Evolutionary conservation across 495 filamentous ascomycete genomes (phyloP).

Genomic region (Aspergillus carlsbadensis): DNA sequence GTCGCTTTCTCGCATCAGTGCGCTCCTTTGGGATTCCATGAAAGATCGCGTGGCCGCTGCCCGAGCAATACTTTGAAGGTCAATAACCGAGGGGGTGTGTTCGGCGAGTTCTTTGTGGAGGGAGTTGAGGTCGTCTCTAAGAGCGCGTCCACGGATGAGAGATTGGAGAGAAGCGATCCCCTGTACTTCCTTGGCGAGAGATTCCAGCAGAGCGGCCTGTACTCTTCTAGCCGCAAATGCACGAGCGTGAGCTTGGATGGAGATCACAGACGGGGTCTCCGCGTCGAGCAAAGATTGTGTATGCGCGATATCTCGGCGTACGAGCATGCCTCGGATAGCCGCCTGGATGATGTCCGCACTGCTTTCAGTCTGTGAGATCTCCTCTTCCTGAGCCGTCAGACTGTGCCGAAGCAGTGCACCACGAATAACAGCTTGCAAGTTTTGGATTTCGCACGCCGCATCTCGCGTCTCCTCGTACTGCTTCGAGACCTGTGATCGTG

Average conservation of each 20-base stretch:
- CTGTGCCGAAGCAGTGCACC: slow-evolving; percentile 45
- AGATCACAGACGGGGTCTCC: slow-evolving; percentile 36
- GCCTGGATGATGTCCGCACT: slow-evolving; percentile 41
- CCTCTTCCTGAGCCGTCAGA: slow-evolving; percentile 50
- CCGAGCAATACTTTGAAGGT: slow-evolving; percentile 36
- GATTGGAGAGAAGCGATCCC: slow-evolving; percentile 41
- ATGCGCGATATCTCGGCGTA: slow-evolving; percentile 39
- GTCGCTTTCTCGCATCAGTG: slow-evolving; percentile 33
- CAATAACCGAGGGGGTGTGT: slow-evolving; percentile 28
- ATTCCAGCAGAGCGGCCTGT: slow-evolving; percentile 26
- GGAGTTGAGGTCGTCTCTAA: slow-evolving; percentile 24
- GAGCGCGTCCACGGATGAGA: slow-evolving; percentile 36
- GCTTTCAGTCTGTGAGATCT: slow-evolving; percentile 33
- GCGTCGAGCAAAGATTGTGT: slow-evolving; percentile 30
- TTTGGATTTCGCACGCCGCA: slow-evolving; percentile 39
- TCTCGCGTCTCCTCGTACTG: slow-evolving; percentile 39
- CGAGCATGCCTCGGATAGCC: slow-evolving; percentile 52
- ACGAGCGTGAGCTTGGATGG: slow-evolving; percentile 45
- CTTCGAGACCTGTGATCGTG: slow-evolving; percentile 38
- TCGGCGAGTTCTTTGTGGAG: slow-evolving; percentile 29
- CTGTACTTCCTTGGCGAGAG: slow-evolving; percentile 30
- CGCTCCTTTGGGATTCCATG: slow-evolving; percentile 30
- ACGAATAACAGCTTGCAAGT: slow-evolving; percentile 38
- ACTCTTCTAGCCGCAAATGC: slow-evolving; percentile 37
- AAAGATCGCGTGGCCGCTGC: slow-evolving; percentile 35